Evolutionary conservation across 176 grass and related monocot genomes (phyloP), one percentile per base, ranked within the genome.

Genomic region (Phoenix roebelenii): DNA sequence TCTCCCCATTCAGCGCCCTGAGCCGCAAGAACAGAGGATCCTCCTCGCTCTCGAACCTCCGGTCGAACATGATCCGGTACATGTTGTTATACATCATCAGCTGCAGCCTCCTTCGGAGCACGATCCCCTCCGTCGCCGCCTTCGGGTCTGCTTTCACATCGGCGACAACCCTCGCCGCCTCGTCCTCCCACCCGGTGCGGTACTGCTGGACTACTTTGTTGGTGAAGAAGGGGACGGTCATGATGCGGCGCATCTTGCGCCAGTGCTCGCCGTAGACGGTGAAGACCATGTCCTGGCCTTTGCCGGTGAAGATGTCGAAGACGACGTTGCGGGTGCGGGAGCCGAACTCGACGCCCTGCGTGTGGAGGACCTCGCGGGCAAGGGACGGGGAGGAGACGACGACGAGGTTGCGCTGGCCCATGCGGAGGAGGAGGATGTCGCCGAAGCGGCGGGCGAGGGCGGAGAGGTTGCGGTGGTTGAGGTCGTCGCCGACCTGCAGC

Each of bases 81-180:
- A 95, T 82, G 79, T 89, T 86, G 76, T 89, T 95, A 73, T 95
- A 95, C 85, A 89, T 89, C 90, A 95, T 81, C 39, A 95, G 74
- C 80, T 95, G 85, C 73, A 95, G 65, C 4, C 74, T 71, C 24
- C 69, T 80, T 29, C 90, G 83, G 32, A 95, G 66, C 57, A 95
- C 82, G 49, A 86, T 58, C 1, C 90, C 85, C 0, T 67, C 70
- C 1, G 73, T 65, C 18, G 85, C 90, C 1, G 90, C 76, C 39
- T 0, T 25, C 1, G 67, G 66, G 69, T 95, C 90, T 16, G 25
- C 66, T 10, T 72, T 74, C 10, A 95, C 67, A n/a, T 65, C 83
- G 62, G 81, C 85, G 0, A 95, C 85, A 3, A 84, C 90, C 50
- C 67, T 54, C 3, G 74, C 79, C 0, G 85, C 85, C 83, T 95